Percentiles rank a stretch among this genome's conserved stretches.
Conservation (phyloP, 257 asterid species). For the Leonotis leonurus region DNA sequence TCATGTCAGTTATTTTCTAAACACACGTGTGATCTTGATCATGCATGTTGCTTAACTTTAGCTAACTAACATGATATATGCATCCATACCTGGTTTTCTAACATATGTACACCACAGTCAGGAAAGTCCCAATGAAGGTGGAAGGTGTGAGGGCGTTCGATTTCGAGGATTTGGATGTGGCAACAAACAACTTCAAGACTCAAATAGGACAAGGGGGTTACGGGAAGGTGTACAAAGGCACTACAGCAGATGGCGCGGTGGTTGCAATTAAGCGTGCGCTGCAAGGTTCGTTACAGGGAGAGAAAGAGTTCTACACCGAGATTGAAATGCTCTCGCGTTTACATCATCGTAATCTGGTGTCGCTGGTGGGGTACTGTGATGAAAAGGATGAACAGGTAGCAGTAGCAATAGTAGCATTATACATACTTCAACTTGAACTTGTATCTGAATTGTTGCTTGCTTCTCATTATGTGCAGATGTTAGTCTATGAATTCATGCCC, state of each 20-base stretch:
- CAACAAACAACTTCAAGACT: constrained; percentile 33
- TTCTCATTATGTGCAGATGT: constrained; percentile 44
- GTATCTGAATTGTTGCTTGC: background rate
- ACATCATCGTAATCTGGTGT: constrained; percentile 57
- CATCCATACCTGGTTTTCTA: no score
- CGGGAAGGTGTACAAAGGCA: constrained; percentile 55
- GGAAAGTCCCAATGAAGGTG: constrained; percentile 30
- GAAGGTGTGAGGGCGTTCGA: constrained; percentile 50
- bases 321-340: constrained; percentile 54
- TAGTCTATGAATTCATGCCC: constrained; percentile 82
- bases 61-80: background rate
- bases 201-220: constrained; percentile 65
- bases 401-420: background rate
- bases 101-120: background rate
- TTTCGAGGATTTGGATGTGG: constrained; percentile 35
- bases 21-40: background rate
- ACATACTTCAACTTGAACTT: no score
- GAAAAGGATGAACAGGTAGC: constrained; percentile 77
- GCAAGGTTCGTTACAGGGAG: constrained; percentile 53
- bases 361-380: constrained; percentile 63
- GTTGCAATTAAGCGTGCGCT: constrained; percentile 61
- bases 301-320: constrained; percentile 55
- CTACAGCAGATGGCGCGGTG: constrained; percentile 25
- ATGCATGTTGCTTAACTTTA: background rate
- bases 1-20: background rate